phyloP scores from a whole-genome alignment of 108 stramenopile genomes.

The Cylindrotheca fusiformis region DNA sequence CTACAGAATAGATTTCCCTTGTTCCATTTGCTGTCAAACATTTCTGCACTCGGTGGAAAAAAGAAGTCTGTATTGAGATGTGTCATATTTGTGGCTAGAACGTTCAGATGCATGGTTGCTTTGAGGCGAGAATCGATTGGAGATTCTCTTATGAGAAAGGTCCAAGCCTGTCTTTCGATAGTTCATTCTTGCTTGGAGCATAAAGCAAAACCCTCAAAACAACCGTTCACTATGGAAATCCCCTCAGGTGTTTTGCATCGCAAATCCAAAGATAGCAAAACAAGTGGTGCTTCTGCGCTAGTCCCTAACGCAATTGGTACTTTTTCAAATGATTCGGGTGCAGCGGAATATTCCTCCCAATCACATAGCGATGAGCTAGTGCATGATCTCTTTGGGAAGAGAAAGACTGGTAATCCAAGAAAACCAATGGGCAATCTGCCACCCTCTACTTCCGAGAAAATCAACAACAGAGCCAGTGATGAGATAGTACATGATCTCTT shows the following conservation, averaged over 20 bases:
- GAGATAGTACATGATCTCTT: not conserved
- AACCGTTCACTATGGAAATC: too few relatives aligned
- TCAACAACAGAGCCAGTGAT: too few relatives aligned
- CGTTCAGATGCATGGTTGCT: slow-evolving; percentile 10
- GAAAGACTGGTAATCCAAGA: too few relatives aligned
- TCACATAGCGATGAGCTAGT: too few relatives aligned
- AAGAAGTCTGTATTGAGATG: slow-evolving; percentile 15
- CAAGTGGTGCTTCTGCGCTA: too few relatives aligned
- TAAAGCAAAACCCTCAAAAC: not conserved
- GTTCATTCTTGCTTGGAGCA: slow-evolving; percentile 10
- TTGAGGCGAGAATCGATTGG: not conserved
- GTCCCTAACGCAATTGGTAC: too few relatives aligned
- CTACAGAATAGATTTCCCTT: slow-evolving; percentile 10
- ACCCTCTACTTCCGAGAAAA: too few relatives aligned
- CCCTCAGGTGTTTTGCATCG: too few relatives aligned
- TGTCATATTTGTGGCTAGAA: slow-evolving; percentile 20
- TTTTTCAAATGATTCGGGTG: too few relatives aligned
- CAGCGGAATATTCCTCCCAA: too few relatives aligned
- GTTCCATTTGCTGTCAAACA: not conserved
- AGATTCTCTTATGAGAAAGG: slow-evolving; percentile 4
- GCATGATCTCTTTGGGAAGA: not conserved
- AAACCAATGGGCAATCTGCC: too few relatives aligned
- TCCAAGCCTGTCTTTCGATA: slow-evolving; percentile 10
- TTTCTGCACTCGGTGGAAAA: not conserved
- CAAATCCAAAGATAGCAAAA: too few relatives aligned